These are phyloP conservation scores for Scedosporium boydii DNA, from an alignment of 2,329 filamentous ascomycete genomes.

Conservation along the genomic window DNA sequence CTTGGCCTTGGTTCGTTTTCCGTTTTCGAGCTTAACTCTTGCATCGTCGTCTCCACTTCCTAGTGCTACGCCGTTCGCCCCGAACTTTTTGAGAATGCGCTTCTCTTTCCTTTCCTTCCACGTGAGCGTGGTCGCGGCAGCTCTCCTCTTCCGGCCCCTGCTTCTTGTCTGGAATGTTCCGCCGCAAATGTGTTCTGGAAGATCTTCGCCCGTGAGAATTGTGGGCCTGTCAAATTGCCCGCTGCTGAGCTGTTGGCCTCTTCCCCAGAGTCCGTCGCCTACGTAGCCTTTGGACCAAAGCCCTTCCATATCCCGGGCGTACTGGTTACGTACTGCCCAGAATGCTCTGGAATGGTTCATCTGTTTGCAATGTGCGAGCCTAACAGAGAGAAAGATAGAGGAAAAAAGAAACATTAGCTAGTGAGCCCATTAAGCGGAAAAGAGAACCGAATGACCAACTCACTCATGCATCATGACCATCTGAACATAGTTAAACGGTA, in stretches of 20 bases:
- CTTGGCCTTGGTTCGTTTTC: slow-evolving; percentile 51
- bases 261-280: slow-evolving; percentile 77
- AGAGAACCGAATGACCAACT: slow-evolving; percentile 8
- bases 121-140: slow-evolving; percentile 34
- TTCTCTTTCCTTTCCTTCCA: slow-evolving; percentile 67
- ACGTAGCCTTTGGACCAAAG: slow-evolving; percentile 64
- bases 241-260: slow-evolving; percentile 52
- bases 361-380: slow-evolving; percentile 74
- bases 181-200: slow-evolving; percentile 69
- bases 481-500: slow-evolving; percentile 75
- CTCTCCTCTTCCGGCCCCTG: slow-evolving; percentile 45
- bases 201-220: slow-evolving; percentile 40
- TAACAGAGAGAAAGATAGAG: slow-evolving; percentile 14
- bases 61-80: slow-evolving; percentile 55
- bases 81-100: slow-evolving; percentile 68
- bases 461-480: slow-evolving; percentile 93
- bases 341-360: slow-evolving; percentile 84
- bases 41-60: slow-evolving; percentile 57
- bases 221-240: slow-evolving; percentile 49
- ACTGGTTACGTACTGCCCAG: slow-evolving; percentile 69
- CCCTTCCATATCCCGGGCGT: slow-evolving; percentile 58
- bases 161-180: slow-evolving; percentile 60
- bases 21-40: slow-evolving; percentile 58
- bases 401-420: not conserved
- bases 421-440: too few relatives aligned